Conservation (phyloP, 176 grass and related monocot genomes). For the Ananas comosus region DNA sequence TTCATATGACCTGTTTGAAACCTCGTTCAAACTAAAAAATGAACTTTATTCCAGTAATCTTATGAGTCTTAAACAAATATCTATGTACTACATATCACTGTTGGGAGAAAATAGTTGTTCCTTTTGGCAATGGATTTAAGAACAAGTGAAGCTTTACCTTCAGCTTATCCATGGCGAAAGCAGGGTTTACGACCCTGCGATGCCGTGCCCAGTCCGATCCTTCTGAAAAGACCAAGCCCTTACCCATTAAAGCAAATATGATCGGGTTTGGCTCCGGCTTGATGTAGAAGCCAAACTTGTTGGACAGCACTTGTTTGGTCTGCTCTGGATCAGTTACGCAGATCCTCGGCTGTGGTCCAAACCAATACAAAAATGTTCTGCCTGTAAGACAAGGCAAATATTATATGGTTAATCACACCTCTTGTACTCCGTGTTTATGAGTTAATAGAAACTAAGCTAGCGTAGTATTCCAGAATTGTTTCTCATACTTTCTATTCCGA, state of each 20-base stretch:
- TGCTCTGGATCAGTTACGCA: conserved; percentile 32
- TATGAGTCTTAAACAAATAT: too few relatives aligned
- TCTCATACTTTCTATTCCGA: too few relatives aligned
- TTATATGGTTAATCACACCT: background rate
- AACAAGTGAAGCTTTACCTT: conserved; percentile 27
- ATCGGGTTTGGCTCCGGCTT: conserved; percentile 20
- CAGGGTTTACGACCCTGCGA: conserved; percentile 41
- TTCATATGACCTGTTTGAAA: too few relatives aligned
- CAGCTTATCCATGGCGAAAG: conserved; percentile 51
- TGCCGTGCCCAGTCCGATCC: conserved; percentile 60
- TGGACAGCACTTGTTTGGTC: conserved; percentile 31
- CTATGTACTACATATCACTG: too few relatives aligned
- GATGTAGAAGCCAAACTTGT: conserved; percentile 24
- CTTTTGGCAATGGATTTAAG: background rate
- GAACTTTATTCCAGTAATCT: too few relatives aligned
- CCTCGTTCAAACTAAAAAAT: too few relatives aligned
- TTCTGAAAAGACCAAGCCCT: conserved; percentile 33
- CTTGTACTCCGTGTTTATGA: background rate
- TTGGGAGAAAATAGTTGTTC: too few relatives aligned
- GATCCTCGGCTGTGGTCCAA: conserved; percentile 21
- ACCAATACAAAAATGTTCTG: conserved; percentile 40
- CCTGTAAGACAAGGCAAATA: conserved; percentile 13
- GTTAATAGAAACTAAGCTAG: too few relatives aligned
- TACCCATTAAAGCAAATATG: conserved; percentile 34
- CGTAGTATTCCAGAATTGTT: too few relatives aligned